Evolutionary conservation across 164 flowering plant genomes (phyloP).

Genomic region (Cinnamomum micranthum): DNA sequence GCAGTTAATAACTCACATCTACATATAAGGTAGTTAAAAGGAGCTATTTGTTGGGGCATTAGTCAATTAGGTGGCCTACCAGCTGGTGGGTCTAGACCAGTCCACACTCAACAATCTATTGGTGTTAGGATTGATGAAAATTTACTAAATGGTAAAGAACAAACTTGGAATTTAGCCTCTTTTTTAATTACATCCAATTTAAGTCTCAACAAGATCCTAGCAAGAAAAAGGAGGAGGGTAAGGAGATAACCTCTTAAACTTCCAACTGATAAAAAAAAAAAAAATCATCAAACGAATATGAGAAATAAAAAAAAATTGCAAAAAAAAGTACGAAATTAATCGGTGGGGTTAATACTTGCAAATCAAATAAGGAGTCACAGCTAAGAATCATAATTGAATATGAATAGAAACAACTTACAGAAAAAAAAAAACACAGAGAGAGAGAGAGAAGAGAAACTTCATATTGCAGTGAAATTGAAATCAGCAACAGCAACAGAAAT

Average conservation of each 20-base stretch:
- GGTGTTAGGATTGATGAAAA: too few relatives aligned
- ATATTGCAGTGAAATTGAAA: too few relatives aligned
- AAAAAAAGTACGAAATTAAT: neutral
- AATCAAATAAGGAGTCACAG: neutral
- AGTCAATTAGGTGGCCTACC: neutral
- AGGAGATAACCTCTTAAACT: neutral
- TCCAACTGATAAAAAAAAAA: too few relatives aligned
- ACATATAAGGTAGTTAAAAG: too few relatives aligned
- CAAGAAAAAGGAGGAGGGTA: neutral
- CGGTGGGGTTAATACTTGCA: neutral
- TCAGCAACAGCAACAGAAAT: neutral
- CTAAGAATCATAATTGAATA: neutral
- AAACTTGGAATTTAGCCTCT: neutral
- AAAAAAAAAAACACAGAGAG: too few relatives aligned
- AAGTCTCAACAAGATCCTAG: neutral
- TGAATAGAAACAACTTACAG: neutral
- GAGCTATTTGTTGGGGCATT: too few relatives aligned
- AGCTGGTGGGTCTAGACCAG: neutral
- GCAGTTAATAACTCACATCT: too few relatives aligned
- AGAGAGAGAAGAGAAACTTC: too few relatives aligned
- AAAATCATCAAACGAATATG: neutral
- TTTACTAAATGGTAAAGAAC: neutral
- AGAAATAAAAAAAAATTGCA: neutral
- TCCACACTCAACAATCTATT: neutral
- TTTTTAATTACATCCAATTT: too few relatives aligned